Evolutionary conservation across 1,284 basidiomycete species (phyloP).

Genomic region (Sphagnurus paluster): DNA sequence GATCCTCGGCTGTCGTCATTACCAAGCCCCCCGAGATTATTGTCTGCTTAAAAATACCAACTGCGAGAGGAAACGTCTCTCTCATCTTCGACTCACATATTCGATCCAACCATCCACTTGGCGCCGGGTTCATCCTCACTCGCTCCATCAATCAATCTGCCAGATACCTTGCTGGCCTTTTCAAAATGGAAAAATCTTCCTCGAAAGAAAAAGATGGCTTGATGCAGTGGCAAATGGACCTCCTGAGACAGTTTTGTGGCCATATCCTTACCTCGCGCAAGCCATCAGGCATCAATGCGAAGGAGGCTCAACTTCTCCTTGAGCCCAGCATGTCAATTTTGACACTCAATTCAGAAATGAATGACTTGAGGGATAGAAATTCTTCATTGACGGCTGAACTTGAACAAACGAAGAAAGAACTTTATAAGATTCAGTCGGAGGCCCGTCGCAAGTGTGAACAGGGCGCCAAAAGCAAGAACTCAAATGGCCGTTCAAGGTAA

Average conservation of each 20-base stretch:
- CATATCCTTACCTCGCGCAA: constrained; percentile 50
- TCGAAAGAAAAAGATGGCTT: constrained; percentile 33
- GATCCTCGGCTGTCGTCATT: constrained; percentile 48
- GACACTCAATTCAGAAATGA: constrained; percentile 40
- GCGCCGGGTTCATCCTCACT: constrained; percentile 56
- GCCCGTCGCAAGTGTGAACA: not conserved
- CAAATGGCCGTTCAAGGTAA: constrained; percentile 7
- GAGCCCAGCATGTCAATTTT: constrained; percentile 50
- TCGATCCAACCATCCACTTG: constrained; percentile 54
- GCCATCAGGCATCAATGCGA: constrained; percentile 4
- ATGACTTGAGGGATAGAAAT: constrained; percentile 31
- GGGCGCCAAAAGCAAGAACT: not conserved
- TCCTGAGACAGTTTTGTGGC: constrained; percentile 57
- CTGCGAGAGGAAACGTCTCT: constrained; percentile 36
- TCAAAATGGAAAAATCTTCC: constrained; percentile 47
- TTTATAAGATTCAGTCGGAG: not conserved
- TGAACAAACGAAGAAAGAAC: constrained; percentile 20
- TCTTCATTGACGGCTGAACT: constrained; percentile 30
- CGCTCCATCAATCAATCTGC: constrained; percentile 41
- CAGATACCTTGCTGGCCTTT: constrained; percentile 44
- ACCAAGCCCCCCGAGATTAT: constrained; percentile 72
- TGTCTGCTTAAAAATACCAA: constrained; percentile 51
- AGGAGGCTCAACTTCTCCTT: constrained; percentile 34
- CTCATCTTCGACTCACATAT: constrained; percentile 67
- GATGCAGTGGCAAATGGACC: constrained; percentile 63